Percentiles rank a stretch among this genome's conserved stretches.
Conservation (phyloP, 352 stramenopile genomes). For the Pythium rishiriense region DNA sequence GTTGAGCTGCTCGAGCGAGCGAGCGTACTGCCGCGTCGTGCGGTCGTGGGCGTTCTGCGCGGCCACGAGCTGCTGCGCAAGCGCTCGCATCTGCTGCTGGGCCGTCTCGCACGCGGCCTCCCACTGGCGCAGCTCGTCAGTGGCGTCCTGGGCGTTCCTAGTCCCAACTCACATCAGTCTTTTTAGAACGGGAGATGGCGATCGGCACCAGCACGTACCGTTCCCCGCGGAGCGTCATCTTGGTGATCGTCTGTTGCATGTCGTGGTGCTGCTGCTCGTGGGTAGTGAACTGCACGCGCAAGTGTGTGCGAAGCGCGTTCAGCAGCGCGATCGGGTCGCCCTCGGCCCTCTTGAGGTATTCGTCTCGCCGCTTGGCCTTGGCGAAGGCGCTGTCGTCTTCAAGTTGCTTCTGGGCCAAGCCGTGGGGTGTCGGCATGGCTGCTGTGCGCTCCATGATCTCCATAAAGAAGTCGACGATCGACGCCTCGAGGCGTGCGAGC, state of each 20-base stretch:
- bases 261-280: constrained; percentile 40
- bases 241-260: constrained; percentile 27
- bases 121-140: constrained; percentile 40
- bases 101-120: constrained; percentile 29
- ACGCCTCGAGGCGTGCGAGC: constrained; percentile 57
- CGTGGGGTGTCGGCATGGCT: constrained; percentile 1
- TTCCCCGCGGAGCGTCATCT: constrained; percentile 31
- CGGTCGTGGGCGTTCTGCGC: constrained; percentile 34
- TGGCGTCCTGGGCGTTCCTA: constrained; percentile 37
- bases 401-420: neutral
- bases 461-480: constrained; percentile 73
- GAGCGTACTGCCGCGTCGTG: constrained; percentile 37
- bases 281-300: constrained; percentile 61
- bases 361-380: constrained; percentile 52
- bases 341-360: constrained; percentile 55
- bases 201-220: constrained; percentile 31
- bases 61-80: constrained; percentile 34
- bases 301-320: constrained; percentile 64
- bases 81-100: constrained; percentile 30
- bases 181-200: too few species aligned
- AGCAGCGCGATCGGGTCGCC: constrained; percentile 68
- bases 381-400: constrained; percentile 34
- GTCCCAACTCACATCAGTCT: too few species aligned
- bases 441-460: constrained; percentile 59
- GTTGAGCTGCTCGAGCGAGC: constrained; percentile 35